These are phyloP conservation scores for Picea abies DNA, from an alignment of 83 land plant genomes.

Conservation along the genomic window DNA sequence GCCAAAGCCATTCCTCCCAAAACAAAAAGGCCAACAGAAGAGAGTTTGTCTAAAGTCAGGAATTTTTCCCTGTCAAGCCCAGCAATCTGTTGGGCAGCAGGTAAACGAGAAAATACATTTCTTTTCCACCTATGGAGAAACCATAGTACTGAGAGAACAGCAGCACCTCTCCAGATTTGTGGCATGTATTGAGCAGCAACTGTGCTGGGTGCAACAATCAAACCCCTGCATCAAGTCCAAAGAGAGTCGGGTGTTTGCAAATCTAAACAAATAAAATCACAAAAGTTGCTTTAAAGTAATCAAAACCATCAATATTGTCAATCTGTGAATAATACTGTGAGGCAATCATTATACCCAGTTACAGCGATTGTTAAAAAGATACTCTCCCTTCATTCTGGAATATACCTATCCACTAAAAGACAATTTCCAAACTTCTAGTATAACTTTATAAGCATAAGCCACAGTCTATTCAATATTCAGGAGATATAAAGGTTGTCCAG, in stretches of 20 bases:
- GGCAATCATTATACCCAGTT: background rate
- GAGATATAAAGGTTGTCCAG: background rate
- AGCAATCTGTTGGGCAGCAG: conserved; percentile 32
- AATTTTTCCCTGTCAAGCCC: conserved; percentile 62
- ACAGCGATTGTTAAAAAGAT: background rate
- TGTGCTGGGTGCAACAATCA: conserved; percentile 75
- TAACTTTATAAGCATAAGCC: background rate
- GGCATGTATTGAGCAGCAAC: conserved; percentile 59
- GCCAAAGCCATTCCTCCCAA: conserved; percentile 87
- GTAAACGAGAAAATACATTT: conserved; percentile 54
- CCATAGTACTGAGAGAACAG: conserved; percentile 78
- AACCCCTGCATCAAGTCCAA: conserved; percentile 41
- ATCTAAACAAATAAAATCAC: conserved; percentile 1
- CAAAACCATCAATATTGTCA: background rate
- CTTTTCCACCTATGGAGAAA: conserved; percentile 94
- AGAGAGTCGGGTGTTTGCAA: background rate
- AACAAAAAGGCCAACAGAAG: conserved; percentile 72
- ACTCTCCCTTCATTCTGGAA: background rate
- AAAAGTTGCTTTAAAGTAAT: background rate
- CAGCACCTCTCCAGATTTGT: conserved; percentile 85
- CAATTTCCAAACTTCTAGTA: conserved; percentile 15
- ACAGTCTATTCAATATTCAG: background rate
- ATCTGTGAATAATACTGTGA: background rate
- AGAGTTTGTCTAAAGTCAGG: conserved; percentile 71
- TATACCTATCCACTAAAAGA: background rate